These are phyloP conservation scores for Oryza coarctata DNA, from an alignment of 176 grass and related monocot species.

Conservation along the genomic window DNA sequence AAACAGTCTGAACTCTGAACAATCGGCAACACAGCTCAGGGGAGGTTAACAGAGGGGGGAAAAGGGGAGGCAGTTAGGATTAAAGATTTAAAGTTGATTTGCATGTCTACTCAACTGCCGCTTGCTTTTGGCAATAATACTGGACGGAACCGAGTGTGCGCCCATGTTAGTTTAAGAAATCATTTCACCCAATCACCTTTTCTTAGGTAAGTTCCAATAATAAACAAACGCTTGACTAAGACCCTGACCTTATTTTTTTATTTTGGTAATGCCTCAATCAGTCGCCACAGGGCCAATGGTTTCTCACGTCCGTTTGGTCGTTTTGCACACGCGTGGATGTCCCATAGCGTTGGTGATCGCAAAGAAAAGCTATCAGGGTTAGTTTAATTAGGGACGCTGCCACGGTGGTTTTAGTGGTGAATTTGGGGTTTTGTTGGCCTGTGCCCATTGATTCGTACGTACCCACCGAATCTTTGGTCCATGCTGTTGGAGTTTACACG, in stretches of 20 bases:
- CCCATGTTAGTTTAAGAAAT: not conserved
- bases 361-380: not conserved
- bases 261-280: conserved; percentile 13
- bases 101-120: not conserved
- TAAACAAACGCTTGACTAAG: not conserved
- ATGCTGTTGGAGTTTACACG: conserved; percentile 14
- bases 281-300: not conserved
- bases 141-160: not conserved
- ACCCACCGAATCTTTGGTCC: conserved; percentile 25
- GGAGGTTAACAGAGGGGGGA: not conserved
- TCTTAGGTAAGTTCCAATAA: not conserved
- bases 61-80: too few species aligned
- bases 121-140: not conserved
- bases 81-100: not conserved
- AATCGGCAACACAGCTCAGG: not conserved
- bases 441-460: not conserved
- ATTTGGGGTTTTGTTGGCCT: not conserved
- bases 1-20: not conserved
- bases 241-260: not conserved
- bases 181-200: not conserved
- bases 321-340: not conserved
- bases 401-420: not conserved
- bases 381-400: not conserved
- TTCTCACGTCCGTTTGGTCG: not conserved
- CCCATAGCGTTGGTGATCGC: not conserved